phyloP scores from a whole-genome alignment of 495 filamentous ascomycete genomes.

The Xylaria longipes region DNA sequence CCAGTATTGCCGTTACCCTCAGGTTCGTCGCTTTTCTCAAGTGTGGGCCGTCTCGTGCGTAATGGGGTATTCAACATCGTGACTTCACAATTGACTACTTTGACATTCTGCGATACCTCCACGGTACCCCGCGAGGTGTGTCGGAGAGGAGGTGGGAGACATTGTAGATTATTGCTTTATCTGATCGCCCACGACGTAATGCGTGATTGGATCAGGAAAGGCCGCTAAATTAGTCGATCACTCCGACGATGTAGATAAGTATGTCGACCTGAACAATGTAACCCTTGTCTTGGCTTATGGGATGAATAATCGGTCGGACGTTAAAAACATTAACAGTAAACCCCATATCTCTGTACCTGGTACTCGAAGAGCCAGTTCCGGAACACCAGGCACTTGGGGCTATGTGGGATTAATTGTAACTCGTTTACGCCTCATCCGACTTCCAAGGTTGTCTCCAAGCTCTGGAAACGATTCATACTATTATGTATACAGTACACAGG shows the following conservation, averaged over 20 bases:
- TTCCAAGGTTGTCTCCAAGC: not conserved
- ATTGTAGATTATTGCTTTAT: not conserved
- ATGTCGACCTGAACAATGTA: not conserved
- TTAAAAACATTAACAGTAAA: not conserved
- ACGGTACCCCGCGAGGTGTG: not conserved
- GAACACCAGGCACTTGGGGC: not conserved
- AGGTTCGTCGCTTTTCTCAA: not conserved
- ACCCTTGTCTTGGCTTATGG: not conserved
- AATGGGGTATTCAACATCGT: not conserved
- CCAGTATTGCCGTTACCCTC: not conserved
- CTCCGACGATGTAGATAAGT: not conserved
- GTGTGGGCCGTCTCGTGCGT: not conserved
- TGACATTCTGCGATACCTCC: not conserved
- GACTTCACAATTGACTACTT: not conserved
- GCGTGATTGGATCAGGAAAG: not conserved
- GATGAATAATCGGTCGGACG: not conserved
- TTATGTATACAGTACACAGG: not conserved
- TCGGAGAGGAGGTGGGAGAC: not conserved
- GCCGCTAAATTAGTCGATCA: slow-evolving; percentile 11
- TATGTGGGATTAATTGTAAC: too few relatives aligned
- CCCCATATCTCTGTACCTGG: not conserved
- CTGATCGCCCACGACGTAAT: not conserved
- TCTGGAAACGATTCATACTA: not conserved
- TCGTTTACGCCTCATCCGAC: not conserved
- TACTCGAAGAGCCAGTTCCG: not conserved